Evolutionary conservation across 345 rosid genomes (phyloP).

Genomic region (Jatropha curcas): DNA sequence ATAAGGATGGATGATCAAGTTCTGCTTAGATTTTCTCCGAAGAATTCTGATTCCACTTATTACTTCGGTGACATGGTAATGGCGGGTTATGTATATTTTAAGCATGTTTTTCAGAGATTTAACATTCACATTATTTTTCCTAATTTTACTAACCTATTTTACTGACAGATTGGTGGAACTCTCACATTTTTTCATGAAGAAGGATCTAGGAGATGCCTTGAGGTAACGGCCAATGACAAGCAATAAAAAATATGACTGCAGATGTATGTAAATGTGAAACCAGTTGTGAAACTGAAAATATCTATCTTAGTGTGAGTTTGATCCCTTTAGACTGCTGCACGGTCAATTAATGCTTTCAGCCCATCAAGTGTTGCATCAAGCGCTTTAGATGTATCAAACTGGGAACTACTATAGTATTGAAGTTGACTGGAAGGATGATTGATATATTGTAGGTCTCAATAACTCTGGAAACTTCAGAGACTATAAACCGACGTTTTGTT

Average conservation of each 20-base stretch:
- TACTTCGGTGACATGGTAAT: conserved; percentile 92
- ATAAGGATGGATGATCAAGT: conserved; percentile 92
- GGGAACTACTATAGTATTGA: not conserved
- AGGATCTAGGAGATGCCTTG: conserved; percentile 87
- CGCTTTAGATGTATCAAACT: not conserved
- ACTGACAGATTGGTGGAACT: conserved; percentile 89
- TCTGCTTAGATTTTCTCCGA: conserved; percentile 88
- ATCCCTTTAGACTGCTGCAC: not conserved
- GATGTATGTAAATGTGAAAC: not conserved
- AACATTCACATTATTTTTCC: not conserved
- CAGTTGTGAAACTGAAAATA: not conserved
- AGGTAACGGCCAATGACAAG: conserved; percentile 48
- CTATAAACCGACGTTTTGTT: conserved; percentile 56
- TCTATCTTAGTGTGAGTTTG: not conserved
- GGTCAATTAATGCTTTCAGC: not conserved
- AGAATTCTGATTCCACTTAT: conserved; percentile 82
- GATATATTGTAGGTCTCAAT: conserved; percentile 57
- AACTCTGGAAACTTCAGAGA: conserved; percentile 87
- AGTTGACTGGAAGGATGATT: conserved; percentile 23
- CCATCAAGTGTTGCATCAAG: not conserved
- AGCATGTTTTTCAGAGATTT: conserved; percentile 2
- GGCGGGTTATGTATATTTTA: conserved; percentile 19
- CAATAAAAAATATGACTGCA: not conserved
- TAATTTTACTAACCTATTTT: conserved; percentile 20
- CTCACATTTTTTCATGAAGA: conserved; percentile 91